Conservation (phyloP, 768 basidiomycete species). For the Lactifluus pinguis region DNA sequence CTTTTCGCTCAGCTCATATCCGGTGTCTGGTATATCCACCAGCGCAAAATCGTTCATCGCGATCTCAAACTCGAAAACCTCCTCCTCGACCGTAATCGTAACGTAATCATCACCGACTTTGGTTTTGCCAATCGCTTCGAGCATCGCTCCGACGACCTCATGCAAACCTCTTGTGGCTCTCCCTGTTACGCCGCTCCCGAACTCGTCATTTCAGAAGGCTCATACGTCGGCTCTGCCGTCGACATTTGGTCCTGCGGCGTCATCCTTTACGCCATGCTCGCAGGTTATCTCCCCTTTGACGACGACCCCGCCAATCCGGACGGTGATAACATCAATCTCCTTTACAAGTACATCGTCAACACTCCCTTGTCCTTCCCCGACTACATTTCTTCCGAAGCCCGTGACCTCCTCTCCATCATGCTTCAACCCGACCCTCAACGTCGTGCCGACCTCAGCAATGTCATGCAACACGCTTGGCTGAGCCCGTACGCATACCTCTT, state of each 20-base stretch:
- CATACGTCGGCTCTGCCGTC: slow-evolving; percentile 94
- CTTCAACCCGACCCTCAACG: slow-evolving; percentile 85
- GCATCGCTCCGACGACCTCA: slow-evolving; percentile 85
- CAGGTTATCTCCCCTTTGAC: slow-evolving; percentile 97
- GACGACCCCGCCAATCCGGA: slow-evolving; percentile 98
- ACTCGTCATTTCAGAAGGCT: slow-evolving; percentile 92
- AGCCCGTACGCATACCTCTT: slow-evolving; percentile 55
- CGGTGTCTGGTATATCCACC: slow-evolving; percentile 97
- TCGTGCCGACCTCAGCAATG: slow-evolving; percentile 62
- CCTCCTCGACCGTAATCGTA: slow-evolving; percentile 91
- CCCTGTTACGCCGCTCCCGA: slow-evolving; percentile 99
- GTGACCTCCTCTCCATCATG: slow-evolving; percentile 83
- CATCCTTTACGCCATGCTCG: slow-evolving; percentile 94
- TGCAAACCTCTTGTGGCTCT: slow-evolving; percentile 96
- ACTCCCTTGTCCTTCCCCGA: slow-evolving; percentile 97
- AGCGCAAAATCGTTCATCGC: slow-evolving; percentile 98
- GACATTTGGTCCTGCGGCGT: slow-evolving; percentile 98
- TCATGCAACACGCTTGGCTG: slow-evolving; percentile 91
- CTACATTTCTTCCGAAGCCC: slow-evolving; percentile 76
- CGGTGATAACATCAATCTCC: slow-evolving; percentile 96
- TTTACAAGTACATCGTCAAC: slow-evolving; percentile 98
- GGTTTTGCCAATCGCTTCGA: slow-evolving; percentile 98
- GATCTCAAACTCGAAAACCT: slow-evolving; percentile 99
- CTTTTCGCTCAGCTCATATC: slow-evolving; percentile 98
- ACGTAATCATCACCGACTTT: slow-evolving; percentile 99